phyloP scores from a whole-genome alignment of 148 eudicot genomes.

The Rhododendron vialii region DNA sequence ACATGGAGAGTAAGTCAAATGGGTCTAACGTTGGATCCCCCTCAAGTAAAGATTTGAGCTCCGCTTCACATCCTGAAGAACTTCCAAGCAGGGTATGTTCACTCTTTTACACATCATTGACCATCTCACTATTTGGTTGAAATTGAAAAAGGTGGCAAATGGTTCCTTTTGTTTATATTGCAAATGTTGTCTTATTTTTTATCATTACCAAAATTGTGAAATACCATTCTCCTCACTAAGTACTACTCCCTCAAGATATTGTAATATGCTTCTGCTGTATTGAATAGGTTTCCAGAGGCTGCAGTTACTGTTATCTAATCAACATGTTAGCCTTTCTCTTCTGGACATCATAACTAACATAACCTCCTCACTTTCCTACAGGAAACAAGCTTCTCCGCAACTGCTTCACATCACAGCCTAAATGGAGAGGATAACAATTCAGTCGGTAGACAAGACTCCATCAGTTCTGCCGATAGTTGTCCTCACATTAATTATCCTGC shows the following conservation, averaged over 20 bases:
- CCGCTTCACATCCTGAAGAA: constrained; percentile 31
- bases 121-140: constrained; percentile 1
- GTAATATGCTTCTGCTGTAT: neutral
- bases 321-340: neutral
- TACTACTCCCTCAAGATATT: neutral
- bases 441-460: constrained; percentile 36
- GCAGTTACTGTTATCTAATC: neutral
- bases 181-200: neutral
- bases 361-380: constrained; percentile 22
- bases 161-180: neutral
- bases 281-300: neutral
- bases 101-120: neutral
- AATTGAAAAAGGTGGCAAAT: neutral
- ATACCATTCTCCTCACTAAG: neutral
- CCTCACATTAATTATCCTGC: constrained; percentile 23
- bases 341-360: constrained; percentile 8
- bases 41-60: constrained; percentile 42
- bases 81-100: constrained; percentile 36
- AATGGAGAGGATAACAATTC: constrained; percentile 23
- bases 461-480: constrained; percentile 34
- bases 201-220: neutral
- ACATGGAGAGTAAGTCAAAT: constrained; percentile 42
- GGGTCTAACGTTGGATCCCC: constrained; percentile 44
- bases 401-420: constrained; percentile 43
- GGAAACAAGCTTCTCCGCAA: constrained; percentile 60